Conservation (phyloP, 1,284 basidiomycete species). For the Cutaneotrichosporon sp. region DNA sequence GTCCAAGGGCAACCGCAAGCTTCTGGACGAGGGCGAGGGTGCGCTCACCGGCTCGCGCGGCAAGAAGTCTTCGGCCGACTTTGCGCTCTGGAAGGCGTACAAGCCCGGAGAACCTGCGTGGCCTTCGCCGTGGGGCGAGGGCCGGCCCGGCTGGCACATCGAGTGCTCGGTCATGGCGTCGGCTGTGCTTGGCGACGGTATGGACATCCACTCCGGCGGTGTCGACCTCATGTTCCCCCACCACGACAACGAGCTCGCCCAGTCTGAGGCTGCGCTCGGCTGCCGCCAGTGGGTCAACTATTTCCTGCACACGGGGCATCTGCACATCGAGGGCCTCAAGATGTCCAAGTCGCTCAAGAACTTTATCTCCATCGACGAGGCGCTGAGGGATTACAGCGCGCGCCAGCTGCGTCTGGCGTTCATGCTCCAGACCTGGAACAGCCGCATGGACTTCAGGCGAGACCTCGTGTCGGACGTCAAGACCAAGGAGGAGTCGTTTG, state of each 20-base stretch:
- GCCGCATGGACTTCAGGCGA: slow-evolving; percentile 93
- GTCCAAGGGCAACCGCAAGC: slow-evolving; percentile 88
- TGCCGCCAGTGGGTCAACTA: slow-evolving; percentile 98
- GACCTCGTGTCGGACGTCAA: slow-evolving; percentile 82
- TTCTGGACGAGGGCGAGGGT: slow-evolving; percentile 95
- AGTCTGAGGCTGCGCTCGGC: slow-evolving; percentile 93
- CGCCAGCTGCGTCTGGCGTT: slow-evolving; percentile 94
- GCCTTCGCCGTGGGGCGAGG: slow-evolving; percentile 94
- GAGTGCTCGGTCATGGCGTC: slow-evolving; percentile 99
- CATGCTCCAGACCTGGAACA: slow-evolving; percentile 87
- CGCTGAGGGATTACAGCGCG: slow-evolving; percentile 79
- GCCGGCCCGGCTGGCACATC: slow-evolving; percentile 99
- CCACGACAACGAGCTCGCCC: slow-evolving; percentile 98
- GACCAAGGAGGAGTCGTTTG: slow-evolving; percentile 80
- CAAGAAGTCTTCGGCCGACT: slow-evolving; percentile 68
- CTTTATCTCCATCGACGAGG: slow-evolving; percentile 95
- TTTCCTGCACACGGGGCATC: slow-evolving; percentile 96
- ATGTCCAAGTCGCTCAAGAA: slow-evolving; percentile 99
- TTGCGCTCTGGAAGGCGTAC: slow-evolving; percentile 97
- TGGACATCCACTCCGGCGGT: slow-evolving; percentile 98
- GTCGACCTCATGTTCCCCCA: slow-evolving; percentile 98
- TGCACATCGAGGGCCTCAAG: slow-evolving; percentile 98
- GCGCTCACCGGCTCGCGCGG: slow-evolving; percentile 66
- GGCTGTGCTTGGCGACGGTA: slow-evolving; percentile 83
- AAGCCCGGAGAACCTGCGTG: slow-evolving; percentile 98